phyloP scores from a whole-genome alignment of 2,329 filamentous ascomycete species.

The Beauveria australis region DNA sequence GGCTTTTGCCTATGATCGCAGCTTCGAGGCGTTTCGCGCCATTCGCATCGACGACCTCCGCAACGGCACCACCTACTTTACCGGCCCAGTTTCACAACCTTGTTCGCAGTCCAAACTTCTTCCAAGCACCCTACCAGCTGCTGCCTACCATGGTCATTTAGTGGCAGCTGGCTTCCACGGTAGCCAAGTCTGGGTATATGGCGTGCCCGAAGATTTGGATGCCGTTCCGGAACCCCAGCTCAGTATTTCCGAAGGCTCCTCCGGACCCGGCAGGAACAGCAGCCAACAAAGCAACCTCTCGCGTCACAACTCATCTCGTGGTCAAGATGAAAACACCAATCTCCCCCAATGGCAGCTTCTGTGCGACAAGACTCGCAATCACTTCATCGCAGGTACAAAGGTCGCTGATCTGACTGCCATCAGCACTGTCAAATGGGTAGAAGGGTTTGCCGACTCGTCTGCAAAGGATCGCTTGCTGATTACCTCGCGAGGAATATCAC shows the following conservation, averaged over 20 bases:
- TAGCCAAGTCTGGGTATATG: slow-evolving; percentile 70
- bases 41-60: slow-evolving; percentile 67
- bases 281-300: slow-evolving; percentile 22
- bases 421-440: slow-evolving; percentile 65
- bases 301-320: slow-evolving; percentile 24
- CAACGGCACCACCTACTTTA: slow-evolving; percentile 73
- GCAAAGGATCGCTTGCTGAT: slow-evolving; percentile 55
- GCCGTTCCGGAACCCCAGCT: slow-evolving; percentile 40
- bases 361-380: slow-evolving; percentile 61
- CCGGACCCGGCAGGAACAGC: slow-evolving; percentile 23
- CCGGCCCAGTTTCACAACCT: slow-evolving; percentile 53
- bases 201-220: slow-evolving; percentile 65
- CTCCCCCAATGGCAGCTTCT: slow-evolving; percentile 62
- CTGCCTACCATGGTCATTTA: slow-evolving; percentile 61
- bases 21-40: slow-evolving; percentile 69
- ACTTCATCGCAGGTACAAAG: slow-evolving; percentile 59
- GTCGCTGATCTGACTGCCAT: slow-evolving; percentile 58
- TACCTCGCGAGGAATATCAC: slow-evolving; percentile 61
- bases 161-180: slow-evolving; percentile 66
- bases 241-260: slow-evolving; percentile 14
- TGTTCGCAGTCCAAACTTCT: slow-evolving; percentile 48
- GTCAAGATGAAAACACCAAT: slow-evolving; percentile 24
- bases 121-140: slow-evolving; percentile 61
- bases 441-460: slow-evolving; percentile 39
- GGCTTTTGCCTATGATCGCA: slow-evolving; percentile 70